Percentiles rank a stretch among this genome's conserved stretches.
phyloP scores from a whole-genome alignment of 140 eudicot species.

The Cichorium intybus region DNA sequence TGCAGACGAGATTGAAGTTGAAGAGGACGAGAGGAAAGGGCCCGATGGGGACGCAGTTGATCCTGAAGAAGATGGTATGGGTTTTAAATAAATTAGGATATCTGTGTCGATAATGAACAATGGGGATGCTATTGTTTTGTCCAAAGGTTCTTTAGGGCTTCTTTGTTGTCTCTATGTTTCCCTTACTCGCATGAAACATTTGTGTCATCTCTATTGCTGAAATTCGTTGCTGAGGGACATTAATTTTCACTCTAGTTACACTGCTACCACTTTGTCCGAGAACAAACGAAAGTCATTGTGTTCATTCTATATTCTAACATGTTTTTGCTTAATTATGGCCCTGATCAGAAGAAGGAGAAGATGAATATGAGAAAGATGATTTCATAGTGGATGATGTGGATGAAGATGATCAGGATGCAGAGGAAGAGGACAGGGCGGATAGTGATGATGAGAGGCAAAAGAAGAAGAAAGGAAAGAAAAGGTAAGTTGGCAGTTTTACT shows the following conservation, averaged over 20 bases:
- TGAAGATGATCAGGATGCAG: slow-evolving; percentile 68
- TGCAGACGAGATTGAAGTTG: slow-evolving; percentile 70
- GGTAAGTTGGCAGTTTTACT: slow-evolving; percentile 28
- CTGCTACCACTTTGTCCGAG: no score
- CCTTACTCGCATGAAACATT: not conserved
- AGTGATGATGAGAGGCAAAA: slow-evolving; percentile 68
- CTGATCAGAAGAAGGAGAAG: slow-evolving; percentile 72
- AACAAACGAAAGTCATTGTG: no score
- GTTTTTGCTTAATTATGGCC: slow-evolving; percentile 1
- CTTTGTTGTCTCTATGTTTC: not conserved
- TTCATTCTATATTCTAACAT: slow-evolving; percentile 3
- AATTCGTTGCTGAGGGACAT: no score
- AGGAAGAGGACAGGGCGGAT: slow-evolving; percentile 61
- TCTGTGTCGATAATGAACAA: not conserved
- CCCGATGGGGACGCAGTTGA: slow-evolving; percentile 46
- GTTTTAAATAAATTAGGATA: not conserved
- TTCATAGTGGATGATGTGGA: slow-evolving; percentile 87
- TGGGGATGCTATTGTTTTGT: not conserved
- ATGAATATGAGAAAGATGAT: slow-evolving; percentile 84
- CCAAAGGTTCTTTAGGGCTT: slow-evolving; percentile 16
- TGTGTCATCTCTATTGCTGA: not conserved
- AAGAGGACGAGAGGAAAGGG: slow-evolving; percentile 63
- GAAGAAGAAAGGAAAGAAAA: slow-evolving; percentile 78
- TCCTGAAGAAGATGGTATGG: slow-evolving; percentile 58
- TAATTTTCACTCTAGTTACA: no score